A percentile compares a stretch with the other conserved stretches of the same genome.
These are phyloP conservation scores for Calendula officinalis DNA, from an alignment of 129 eudicot species.

Conservation along the genomic window DNA sequence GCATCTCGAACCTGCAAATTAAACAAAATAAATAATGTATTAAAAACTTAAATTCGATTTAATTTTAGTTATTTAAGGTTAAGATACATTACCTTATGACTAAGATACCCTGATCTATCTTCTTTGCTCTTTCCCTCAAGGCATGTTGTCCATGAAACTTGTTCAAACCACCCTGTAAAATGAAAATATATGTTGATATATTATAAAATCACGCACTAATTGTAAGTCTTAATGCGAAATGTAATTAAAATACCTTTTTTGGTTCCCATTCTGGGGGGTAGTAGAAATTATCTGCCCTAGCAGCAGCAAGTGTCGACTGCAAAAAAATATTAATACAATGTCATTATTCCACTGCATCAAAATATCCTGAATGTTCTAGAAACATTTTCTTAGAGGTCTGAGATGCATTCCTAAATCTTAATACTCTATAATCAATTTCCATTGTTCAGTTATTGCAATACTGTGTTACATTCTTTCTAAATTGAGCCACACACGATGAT, in stretches of 20 bases:
- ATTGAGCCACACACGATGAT: not conserved
- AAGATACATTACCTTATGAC: slow-evolving; percentile 66
- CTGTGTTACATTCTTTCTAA: slow-evolving; percentile 6
- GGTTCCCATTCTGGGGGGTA: slow-evolving; percentile 99
- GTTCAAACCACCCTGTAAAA: slow-evolving; percentile 84
- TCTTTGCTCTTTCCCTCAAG: slow-evolving; percentile 90
- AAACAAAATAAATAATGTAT: not conserved
- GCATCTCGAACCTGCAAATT: slow-evolving; percentile 83
- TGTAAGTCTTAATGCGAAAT: not conserved
- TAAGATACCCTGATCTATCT: slow-evolving; percentile 94
- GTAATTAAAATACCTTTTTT: slow-evolving; percentile 51
- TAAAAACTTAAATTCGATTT: not conserved
- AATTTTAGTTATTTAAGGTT: not conserved
- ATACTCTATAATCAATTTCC: not conserved
- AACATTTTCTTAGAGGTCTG: not conserved
- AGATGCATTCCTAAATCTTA: not conserved
- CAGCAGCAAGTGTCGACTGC: slow-evolving; percentile 98
- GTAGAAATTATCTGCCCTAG: slow-evolving; percentile 97
- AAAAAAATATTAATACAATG: slow-evolving; percentile 27
- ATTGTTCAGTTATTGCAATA: not conserved
- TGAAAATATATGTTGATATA: not conserved
- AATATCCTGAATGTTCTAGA: not conserved
- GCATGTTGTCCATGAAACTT: slow-evolving; percentile 98
- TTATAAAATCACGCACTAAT: not conserved
- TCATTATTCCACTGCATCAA: not conserved